These are phyloP conservation scores for Monilinia polystroma DNA, from an alignment of 2,329 filamentous ascomycete species.

Conservation along the genomic window DNA sequence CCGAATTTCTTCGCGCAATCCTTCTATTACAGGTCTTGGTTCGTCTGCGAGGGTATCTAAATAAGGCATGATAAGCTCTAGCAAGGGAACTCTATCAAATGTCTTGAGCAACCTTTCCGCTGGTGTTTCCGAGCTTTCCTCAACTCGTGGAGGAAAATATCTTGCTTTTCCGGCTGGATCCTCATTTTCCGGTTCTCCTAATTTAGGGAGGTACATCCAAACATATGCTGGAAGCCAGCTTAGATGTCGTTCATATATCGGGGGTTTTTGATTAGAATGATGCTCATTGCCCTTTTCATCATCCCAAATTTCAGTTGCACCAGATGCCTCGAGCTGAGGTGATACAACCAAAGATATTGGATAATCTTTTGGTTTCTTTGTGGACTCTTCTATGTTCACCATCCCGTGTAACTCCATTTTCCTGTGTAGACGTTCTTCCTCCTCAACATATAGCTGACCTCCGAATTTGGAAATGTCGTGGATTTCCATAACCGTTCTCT, in stretches of 20 bases:
- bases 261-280: accelerated
- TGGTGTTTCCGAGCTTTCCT: background rate
- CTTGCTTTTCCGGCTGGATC: background rate
- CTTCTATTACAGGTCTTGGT: background rate
- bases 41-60: background rate
- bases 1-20: background rate
- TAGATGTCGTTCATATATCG: accelerated
- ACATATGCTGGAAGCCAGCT: accelerated
- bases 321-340: background rate
- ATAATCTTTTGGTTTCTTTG: background rate
- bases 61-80: background rate
- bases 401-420: accelerated
- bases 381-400: accelerated
- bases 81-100: background rate
- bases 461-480: accelerated
- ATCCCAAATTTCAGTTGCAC: too few relatives aligned
- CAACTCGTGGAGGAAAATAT: background rate
- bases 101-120: background rate
- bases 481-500: background rate
- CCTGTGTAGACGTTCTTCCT: too few relatives aligned
- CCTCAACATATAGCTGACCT: background rate
- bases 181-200: too few relatives aligned
- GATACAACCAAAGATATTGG: background rate
- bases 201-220: background rate
- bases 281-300: too few relatives aligned